Percentiles rank a stretch among this genome's conserved stretches.
phyloP scores from a whole-genome alignment of 768 basidiomycete species.

The Tulasnella sp. region DNA sequence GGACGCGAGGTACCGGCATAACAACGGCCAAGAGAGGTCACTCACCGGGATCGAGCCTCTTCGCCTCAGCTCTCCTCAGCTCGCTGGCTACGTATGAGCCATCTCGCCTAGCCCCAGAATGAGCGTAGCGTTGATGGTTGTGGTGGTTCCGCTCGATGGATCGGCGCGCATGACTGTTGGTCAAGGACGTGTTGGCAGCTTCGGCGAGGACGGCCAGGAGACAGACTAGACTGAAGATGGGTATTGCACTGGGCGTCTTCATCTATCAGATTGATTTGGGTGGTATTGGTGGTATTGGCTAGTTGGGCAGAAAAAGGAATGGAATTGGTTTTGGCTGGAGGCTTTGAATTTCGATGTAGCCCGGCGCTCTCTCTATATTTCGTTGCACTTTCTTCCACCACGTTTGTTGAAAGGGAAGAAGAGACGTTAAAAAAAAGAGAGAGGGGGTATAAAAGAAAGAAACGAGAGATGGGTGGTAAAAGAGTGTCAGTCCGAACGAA shows the following conservation, averaged over 20 bases:
- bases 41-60: too few species aligned
- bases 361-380: not conserved
- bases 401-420: not conserved
- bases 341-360: not conserved
- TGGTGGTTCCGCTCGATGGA: constrained; percentile 37
- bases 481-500: constrained; percentile 19
- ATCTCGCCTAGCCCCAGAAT: not conserved
- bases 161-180: constrained; percentile 41
- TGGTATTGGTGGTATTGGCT: not conserved
- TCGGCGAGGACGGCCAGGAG: constrained; percentile 36
- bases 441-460: not conserved
- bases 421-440: not conserved
- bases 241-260: constrained; percentile 31
- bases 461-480: not conserved
- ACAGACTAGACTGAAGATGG: constrained; percentile 38
- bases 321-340: not conserved
- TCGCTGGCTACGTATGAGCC: not conserved
- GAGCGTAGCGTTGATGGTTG: constrained; percentile 16
- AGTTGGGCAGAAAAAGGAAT: not conserved
- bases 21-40: constrained; percentile 8
- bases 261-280: not conserved
- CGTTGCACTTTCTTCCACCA: not conserved
- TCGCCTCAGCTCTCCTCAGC: constrained; percentile 24
- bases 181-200: constrained; percentile 45
- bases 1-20: constrained; percentile 22